Percentiles rank a stretch among this genome's conserved stretches.
phyloP scores from a whole-genome alignment of 306 rosid species.

The Sindora glabra region DNA sequence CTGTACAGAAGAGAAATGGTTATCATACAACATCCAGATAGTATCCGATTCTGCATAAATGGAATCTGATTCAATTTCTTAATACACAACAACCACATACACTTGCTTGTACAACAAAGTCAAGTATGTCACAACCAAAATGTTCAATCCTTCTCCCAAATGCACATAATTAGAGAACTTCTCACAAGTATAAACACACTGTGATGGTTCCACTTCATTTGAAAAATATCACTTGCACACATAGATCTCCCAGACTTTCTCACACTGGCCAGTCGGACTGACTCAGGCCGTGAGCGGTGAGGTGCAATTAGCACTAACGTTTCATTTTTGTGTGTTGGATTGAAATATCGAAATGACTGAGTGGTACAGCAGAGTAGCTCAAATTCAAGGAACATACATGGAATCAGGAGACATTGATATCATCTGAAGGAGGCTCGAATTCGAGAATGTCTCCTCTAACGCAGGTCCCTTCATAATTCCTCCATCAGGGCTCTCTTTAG shows the following conservation, averaged over 20 bases:
- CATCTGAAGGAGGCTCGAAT: constrained; percentile 97
- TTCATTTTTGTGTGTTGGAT: neutral
- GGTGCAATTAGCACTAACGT: too few relatives aligned
- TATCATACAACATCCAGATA: too few relatives aligned
- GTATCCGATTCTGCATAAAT: neutral
- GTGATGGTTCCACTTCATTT: too few relatives aligned
- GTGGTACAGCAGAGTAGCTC: neutral
- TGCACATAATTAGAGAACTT: constrained; percentile 13
- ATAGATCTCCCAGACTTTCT: too few relatives aligned
- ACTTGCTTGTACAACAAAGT: constrained; percentile 10
- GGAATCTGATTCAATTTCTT: constrained; percentile 6
- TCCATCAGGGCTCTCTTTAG: constrained; percentile 47
- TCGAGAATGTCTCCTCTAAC: constrained; percentile 85
- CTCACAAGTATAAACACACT: constrained; percentile 7
- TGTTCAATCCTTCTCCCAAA: constrained; percentile 15
- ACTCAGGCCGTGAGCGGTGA: too few relatives aligned
- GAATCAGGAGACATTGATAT: constrained; percentile 99
- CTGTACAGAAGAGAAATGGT: neutral
- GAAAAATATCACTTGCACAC: too few relatives aligned
- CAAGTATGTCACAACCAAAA: constrained; percentile 9
- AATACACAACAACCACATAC: constrained; percentile 1
- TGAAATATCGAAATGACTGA: neutral
- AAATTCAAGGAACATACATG: constrained; percentile 46
- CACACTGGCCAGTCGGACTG: too few relatives aligned
- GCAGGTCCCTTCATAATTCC: constrained; percentile 40